phyloP scores from a whole-genome alignment of 2,329 filamentous ascomycete genomes.

The Saccharata proteae region DNA sequence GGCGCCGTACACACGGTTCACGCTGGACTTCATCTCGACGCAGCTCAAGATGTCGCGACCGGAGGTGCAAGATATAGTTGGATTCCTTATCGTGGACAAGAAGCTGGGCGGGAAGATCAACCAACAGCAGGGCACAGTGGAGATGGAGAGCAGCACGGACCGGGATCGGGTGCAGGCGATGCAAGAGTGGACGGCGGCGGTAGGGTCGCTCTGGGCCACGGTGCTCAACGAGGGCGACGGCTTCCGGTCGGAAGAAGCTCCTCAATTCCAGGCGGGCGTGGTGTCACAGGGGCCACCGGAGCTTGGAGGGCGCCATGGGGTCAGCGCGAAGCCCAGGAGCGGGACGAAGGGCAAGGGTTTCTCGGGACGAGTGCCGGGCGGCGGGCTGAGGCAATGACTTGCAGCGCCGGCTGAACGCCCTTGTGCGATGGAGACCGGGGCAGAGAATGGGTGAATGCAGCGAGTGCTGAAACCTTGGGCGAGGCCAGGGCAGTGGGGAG shows the following conservation, averaged over 20 bases:
- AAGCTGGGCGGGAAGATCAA: constrained; percentile 82
- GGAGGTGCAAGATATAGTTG: constrained; percentile 92
- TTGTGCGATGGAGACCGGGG: constrained; percentile 7
- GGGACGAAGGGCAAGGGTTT: constrained; percentile 25
- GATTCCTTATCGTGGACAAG: constrained; percentile 83
- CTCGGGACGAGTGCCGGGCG: constrained; percentile 22
- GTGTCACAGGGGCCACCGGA: constrained; percentile 10
- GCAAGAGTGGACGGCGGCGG: constrained; percentile 56
- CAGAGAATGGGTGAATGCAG: constrained; percentile 4
- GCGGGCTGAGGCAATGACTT: constrained; percentile 28
- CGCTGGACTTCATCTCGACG: constrained; percentile 72
- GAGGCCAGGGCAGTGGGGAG: constrained; percentile 4
- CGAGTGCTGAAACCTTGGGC: constrained; percentile 1
- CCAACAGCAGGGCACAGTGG: constrained; percentile 71
- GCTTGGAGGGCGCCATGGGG: constrained; percentile 16
- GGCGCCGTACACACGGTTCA: constrained; percentile 88
- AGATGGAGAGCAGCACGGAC: constrained; percentile 65
- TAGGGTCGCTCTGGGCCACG: constrained; percentile 56
- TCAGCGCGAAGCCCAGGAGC: constrained; percentile 19
- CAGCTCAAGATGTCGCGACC: constrained; percentile 73
- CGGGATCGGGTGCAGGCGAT: constrained; percentile 63
- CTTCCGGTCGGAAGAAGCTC: constrained; percentile 40
- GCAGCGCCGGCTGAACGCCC: constrained; percentile 20
- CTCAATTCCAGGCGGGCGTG: constrained; percentile 17
- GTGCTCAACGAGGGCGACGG: constrained; percentile 71